phyloP scores from a whole-genome alignment of 257 asterid species.

The Striga asiatica region DNA sequence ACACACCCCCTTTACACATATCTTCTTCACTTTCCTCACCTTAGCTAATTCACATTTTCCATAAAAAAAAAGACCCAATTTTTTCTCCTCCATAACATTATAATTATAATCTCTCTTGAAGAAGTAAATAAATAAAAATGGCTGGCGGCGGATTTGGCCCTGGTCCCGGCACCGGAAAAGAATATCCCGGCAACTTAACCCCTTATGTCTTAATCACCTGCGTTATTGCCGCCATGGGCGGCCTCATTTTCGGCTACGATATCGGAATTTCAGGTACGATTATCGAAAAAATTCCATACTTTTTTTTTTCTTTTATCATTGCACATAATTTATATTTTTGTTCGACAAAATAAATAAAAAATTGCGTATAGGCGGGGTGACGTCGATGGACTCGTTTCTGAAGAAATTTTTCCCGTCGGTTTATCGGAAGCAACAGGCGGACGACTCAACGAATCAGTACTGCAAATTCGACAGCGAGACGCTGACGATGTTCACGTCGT shows the following conservation, averaged over 20 bases:
- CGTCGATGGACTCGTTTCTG: slow-evolving; percentile 73
- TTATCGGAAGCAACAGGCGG: slow-evolving; percentile 34
- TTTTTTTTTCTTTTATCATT: background rate
- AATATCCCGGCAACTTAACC: slow-evolving; percentile 66
- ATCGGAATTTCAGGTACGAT: slow-evolving; percentile 82
- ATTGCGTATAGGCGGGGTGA: slow-evolving; percentile 66
- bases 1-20: background rate
- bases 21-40: background rate
- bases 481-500: slow-evolving; percentile 78
- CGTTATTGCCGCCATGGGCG: slow-evolving; percentile 88
- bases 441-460: slow-evolving; percentile 43
- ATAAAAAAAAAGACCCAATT: too few species aligned
- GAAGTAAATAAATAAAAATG: slow-evolving; percentile 19
- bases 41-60: background rate
- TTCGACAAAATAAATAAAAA: too few species aligned
- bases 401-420: slow-evolving; percentile 58
- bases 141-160: slow-evolving; percentile 68
- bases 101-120: background rate
- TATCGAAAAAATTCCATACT: too few species aligned
- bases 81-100: background rate
- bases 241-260: slow-evolving; percentile 83
- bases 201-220: slow-evolving; percentile 60
- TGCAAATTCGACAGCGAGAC: slow-evolving; percentile 68
- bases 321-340: too few species aligned
- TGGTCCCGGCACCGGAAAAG: slow-evolving; percentile 41